Evolutionary conservation across 306 rosid genomes (phyloP).

Genomic region (Crotalaria pallida): DNA sequence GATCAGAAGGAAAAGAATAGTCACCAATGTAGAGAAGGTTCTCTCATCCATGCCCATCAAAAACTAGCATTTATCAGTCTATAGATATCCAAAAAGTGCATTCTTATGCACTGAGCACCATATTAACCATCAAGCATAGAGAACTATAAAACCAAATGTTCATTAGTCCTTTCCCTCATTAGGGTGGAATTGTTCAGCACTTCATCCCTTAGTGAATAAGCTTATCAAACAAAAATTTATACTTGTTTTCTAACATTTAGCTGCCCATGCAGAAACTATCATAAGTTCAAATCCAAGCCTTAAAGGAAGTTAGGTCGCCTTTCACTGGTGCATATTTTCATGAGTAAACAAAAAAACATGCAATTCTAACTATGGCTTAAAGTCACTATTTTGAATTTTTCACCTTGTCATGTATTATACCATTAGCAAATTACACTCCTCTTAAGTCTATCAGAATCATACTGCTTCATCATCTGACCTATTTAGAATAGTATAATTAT

Average conservation of each 20-base stretch:
- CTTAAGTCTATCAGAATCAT: background rate
- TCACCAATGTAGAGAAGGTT: background rate
- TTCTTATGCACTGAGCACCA: conserved; percentile 5
- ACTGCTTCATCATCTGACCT: background rate
- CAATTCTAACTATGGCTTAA: background rate
- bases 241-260: background rate
- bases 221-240: background rate
- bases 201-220: background rate
- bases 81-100: background rate
- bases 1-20: background rate
- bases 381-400: background rate
- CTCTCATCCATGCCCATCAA: conserved; percentile 1
- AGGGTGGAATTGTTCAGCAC: background rate
- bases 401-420: background rate
- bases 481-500: background rate
- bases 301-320: background rate
- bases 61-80: conserved; percentile 12
- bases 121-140: conserved; percentile 1
- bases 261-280: background rate
- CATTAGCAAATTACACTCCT: background rate
- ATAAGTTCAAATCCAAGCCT: background rate
- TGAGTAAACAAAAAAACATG: background rate
- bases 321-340: background rate
- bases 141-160: background rate
- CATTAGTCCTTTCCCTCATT: background rate